phyloP scores from a whole-genome alignment of 2,329 filamentous ascomycete genomes.

The Hypoxylon sp. region DNA sequence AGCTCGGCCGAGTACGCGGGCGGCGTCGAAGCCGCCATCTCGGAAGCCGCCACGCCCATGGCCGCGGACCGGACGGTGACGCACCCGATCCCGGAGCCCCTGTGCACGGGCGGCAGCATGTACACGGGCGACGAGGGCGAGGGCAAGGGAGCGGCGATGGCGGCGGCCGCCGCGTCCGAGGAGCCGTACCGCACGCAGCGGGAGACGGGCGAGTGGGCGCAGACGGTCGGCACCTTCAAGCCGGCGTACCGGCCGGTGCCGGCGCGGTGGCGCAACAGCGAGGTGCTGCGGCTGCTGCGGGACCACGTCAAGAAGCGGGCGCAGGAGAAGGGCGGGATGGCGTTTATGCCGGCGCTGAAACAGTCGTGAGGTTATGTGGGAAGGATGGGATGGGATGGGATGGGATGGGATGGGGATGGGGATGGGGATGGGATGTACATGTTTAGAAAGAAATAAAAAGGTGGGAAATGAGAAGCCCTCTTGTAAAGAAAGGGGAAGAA shows the following conservation, averaged over 20 bases:
- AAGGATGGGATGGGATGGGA: too few relatives aligned
- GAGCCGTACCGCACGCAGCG: conserved; percentile 47
- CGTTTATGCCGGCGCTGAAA: conserved; percentile 66
- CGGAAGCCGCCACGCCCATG: conserved; percentile 26
- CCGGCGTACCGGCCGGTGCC: conserved; percentile 94
- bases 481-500: too few relatives aligned
- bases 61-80: neutral
- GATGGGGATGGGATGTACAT: too few relatives aligned
- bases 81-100: conserved; percentile 12
- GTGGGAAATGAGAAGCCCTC: too few relatives aligned
- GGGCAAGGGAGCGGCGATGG: conserved; percentile 44
- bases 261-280: conserved; percentile 82
- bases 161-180: conserved; percentile 51
- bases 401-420: too few relatives aligned
- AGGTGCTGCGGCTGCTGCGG: conserved; percentile 80
- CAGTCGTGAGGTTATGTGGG: conserved; percentile 8
- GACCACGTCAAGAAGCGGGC: conserved; percentile 79
- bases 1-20: conserved; percentile 60
- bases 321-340: conserved; percentile 66
- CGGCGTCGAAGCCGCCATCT: conserved; percentile 36
- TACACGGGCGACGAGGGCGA: conserved; percentile 45
- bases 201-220: conserved; percentile 86
- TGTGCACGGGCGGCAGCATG: conserved; percentile 47
- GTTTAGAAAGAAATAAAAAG: too few relatives aligned
- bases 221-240: conserved; percentile 94